Evolutionary conservation across 495 filamentous ascomycete genomes (phyloP), one percentile per base, ranked within the genome.

Genomic region (Bacidia gigantensis): DNA sequence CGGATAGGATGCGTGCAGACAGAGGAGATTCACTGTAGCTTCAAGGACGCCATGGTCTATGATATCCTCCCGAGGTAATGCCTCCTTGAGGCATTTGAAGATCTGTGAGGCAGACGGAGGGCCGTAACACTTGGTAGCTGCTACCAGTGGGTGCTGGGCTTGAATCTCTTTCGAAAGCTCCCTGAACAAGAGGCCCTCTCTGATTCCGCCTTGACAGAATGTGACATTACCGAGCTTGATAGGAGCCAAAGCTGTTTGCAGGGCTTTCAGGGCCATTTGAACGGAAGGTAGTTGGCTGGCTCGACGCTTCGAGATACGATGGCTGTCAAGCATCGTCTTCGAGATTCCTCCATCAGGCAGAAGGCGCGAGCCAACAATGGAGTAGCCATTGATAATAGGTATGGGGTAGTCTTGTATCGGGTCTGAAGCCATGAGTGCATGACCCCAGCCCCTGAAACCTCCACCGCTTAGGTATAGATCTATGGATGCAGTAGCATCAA

Each of bases 401-500:
- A 95, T 84, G 0, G 89, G 89, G 57, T 96, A 96, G 0, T 81
- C 83, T 46, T 77, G 68, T 24, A 82, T 74, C 1, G 70, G 64
- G 46, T 86, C 80, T 46, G 76, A 73, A 41, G 68, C 69, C 75
- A 93, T 83, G 14, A 95, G 69, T 25, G 94, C 74, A 64, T 86
- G 90, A 10, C 41, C 41, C 69, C 92, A 95, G 24, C 89, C 89
- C 14, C 89, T 74, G 63, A 95, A 95, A 0, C 89, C 89, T 11
- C 89, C 89, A 9, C 89, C 89, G 48, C 85, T 93, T 44, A 96
- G 77, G 62, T 90, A 90, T 1, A 96, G 71, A 11, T 81, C 77
- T 51, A 88, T 76, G 3, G 84, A 84, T 0, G 69, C 71, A 5
- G 64, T 53, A 1, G 69, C 52, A 2, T 85, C 77, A 12, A 93